Evolutionary conservation across 2,329 filamentous ascomycete species (phyloP), one percentile per base, ranked within the genome.

Genomic region (Fusarium cicatricum): DNA sequence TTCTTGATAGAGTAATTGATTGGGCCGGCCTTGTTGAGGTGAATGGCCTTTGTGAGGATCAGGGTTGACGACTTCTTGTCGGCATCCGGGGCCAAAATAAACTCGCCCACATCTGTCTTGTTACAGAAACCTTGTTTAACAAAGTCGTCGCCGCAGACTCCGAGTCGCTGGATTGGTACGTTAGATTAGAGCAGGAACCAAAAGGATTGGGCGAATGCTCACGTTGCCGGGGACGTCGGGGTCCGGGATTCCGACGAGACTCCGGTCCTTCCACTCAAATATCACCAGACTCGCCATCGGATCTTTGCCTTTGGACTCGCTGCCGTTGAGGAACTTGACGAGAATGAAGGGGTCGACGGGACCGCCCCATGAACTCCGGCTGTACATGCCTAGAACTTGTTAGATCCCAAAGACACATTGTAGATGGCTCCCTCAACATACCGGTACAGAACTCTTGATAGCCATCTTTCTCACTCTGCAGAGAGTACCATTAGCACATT

Each of bases 251-350:
- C 94, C 93, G 62, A 99, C 87, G 50, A 94, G 81, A 45, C 85
- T 78, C 71, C 90, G 87, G 71, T 99, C 95, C 65, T 84, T 87
- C 91, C 93, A 99, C 77, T 99, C 94, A 74, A 97, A 99, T 61
- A 99, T 89, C 46, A 97, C 82, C 66, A 97, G 77, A 74, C 92
- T 96, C 62, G 92, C 89, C 37, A 91, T 80, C 5, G 90, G 89
- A 72, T 96, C 90, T 39, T 83, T 78, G 19, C 55, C 68, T 51
- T 87, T 81, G 28, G 84, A 82, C 53, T 83, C 78, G 68, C 84
- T 73, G 77, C 81, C 71, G 77, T 82, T 75, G 34, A 89, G 77
- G 70, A 97, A 96, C 71, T 91, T 92, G 73, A 92, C 84, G 66
- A 90, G 83, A 73, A 98, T 97, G 78, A 92, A 96, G 16, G 94